Conservation (phyloP, 306 rosid species). For the Trifolium dubium region DNA sequence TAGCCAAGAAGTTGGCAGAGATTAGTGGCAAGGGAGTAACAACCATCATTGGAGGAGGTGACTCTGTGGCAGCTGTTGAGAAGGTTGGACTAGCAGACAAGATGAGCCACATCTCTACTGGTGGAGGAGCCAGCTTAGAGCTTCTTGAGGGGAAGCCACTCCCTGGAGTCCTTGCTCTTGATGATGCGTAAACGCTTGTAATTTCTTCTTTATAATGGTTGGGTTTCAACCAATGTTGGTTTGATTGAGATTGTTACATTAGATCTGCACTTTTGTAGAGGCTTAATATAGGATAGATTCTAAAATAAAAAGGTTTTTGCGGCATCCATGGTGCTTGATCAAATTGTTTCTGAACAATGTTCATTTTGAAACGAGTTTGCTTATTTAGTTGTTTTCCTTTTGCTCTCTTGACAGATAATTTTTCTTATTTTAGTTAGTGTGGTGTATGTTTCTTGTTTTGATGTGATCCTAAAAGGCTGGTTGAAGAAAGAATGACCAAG, state of each 20-base stretch:
- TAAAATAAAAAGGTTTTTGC: conserved; percentile 49
- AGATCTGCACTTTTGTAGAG: conserved; percentile 53
- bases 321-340: conserved; percentile 34
- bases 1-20: conserved; percentile 89
- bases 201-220: conserved; percentile 47
- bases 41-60: conserved; percentile 97
- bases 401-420: neutral
- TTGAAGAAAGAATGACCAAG: neutral
- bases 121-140: conserved; percentile 99
- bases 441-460: neutral
- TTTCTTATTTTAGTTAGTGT: neutral
- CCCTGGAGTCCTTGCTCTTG: conserved; percentile 94
- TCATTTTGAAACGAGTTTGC: conserved; percentile 34
- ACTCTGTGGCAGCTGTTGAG: conserved; percentile 97
- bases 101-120: conserved; percentile 98
- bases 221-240: conserved; percentile 54
- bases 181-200: conserved; percentile 59
- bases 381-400: neutral
- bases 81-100: conserved; percentile 89
- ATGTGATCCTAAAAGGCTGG: neutral
- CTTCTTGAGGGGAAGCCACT: conserved; percentile 96
- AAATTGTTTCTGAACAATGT: conserved; percentile 37
- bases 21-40: conserved; percentile 89
- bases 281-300: conserved; percentile 52
- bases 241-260: conserved; percentile 9